Evolutionary conservation across 768 basidiomycete species (phyloP).

Genomic region (Leccinum longicurvipes): DNA sequence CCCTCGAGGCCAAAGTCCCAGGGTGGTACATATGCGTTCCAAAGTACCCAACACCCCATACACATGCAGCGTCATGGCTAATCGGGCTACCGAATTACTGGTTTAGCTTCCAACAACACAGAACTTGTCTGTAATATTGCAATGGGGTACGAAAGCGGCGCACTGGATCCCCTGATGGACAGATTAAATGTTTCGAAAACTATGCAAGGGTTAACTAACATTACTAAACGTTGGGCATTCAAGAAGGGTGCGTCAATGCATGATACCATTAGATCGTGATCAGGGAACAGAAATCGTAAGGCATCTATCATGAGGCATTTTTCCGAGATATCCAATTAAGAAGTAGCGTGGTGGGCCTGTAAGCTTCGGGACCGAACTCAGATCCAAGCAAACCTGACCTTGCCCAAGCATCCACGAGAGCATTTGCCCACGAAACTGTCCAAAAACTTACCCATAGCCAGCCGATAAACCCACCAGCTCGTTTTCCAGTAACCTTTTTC

Average conservation of each 20-base stretch:
- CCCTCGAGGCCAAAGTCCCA: neutral
- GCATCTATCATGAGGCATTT: neutral
- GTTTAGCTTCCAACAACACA: neutral
- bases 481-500: constrained; percentile 41
- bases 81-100: neutral
- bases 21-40: too few relatives aligned
- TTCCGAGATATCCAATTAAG: constrained; percentile 6
- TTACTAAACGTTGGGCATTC: neutral
- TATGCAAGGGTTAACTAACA: neutral
- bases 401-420: constrained; percentile 45
- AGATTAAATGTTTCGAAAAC: neutral
- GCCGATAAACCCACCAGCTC: constrained; percentile 47
- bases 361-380: constrained; percentile 10
- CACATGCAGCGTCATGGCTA: neutral
- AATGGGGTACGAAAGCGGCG: neutral
- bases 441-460: constrained; percentile 50
- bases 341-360: constrained; percentile 18
- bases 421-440: constrained; percentile 45
- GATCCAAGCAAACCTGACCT: constrained; percentile 20
- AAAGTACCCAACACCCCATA: neutral
- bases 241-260: neutral
- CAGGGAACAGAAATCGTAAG: neutral
- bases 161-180: neutral
- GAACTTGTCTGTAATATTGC: too few relatives aligned
- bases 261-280: neutral